Base-by-base conservation (phyloP, 441 rosid species). In the Jatropha multifida region DNA sequence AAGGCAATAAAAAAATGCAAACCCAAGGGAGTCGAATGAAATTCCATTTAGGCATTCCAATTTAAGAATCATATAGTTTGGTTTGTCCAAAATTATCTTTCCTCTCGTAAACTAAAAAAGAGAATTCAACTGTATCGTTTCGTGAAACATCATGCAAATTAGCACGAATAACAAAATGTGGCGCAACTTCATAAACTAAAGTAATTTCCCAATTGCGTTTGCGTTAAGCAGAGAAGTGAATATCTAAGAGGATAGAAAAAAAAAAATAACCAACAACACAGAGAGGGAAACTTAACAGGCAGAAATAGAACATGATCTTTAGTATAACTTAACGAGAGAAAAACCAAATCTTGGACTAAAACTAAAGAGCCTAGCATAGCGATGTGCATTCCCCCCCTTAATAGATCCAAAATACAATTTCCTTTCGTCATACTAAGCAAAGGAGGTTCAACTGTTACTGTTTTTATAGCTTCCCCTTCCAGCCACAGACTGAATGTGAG, bases 391-490 rank as follows among this genome's bases (percentile, higher is more conserved):
- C 61, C 68, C 68, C 68, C 79, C 46, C 9, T 42, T 10, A 68
- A 63, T 65, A 60, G 44, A 52, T 26, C 55, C 14, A 65, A 72
- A 58, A 72, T 65, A 17, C 46, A 60, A 75, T 48, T 55, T 63
- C 71, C 72, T 56, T 38, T 44, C 32, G 69, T 74, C 55, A 64
- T 41, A 32, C 58, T 42, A 13, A 41, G 74, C 72, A 54, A 54
- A 78, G 68, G 20, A 54, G 74, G 66, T 60, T 61, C 51, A 46
- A 74, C 42, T 37, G 65, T 67, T 55, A 59, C 69, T 63, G 52
- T 60, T 12, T 78, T 76, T 44, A 74, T 67, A 61, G 70, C 73
- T 81, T 74, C 73, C 77, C 67, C 65, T 55, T 69, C 71, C 65
- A 61, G 65, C 56, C 42, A 49, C 58, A 70, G 42, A 59, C 18